Evolutionary conservation across 2,329 filamentous ascomycete genomes (phyloP).

Genomic region (Trichoderma atroviride): DNA sequence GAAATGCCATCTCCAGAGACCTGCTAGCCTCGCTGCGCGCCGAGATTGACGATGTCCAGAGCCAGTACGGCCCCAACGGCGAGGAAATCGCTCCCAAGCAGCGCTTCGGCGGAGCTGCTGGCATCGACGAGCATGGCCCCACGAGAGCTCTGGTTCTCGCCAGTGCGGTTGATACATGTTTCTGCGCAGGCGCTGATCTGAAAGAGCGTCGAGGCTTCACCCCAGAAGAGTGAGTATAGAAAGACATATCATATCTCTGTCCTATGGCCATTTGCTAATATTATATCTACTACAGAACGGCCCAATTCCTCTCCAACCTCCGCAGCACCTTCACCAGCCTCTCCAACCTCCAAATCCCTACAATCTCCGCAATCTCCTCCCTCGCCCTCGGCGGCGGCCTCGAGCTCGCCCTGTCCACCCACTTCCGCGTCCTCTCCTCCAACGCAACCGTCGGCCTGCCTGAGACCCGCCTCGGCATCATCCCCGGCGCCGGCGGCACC

Average conservation of each 20-base stretch:
- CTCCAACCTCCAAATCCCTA: conserved; percentile 78
- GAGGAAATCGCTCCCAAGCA: conserved; percentile 50
- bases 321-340: conserved; percentile 75
- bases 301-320: conserved; percentile 75
- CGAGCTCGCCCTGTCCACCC: conserved; percentile 86
- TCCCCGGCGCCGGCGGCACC: conserved; percentile 92
- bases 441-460: conserved; percentile 80
- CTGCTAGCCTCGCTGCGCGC: conserved; percentile 72
- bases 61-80: conserved; percentile 59
- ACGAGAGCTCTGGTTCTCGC: conserved; percentile 84
- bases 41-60: conserved; percentile 72
- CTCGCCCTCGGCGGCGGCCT: conserved; percentile 90
- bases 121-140: conserved; percentile 51
- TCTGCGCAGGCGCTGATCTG: conserved; percentile 93
- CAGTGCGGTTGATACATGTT: conserved; percentile 81
- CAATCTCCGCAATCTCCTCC: conserved; percentile 84
- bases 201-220: conserved; percentile 83
- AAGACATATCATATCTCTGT: no score
- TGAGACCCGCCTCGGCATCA: conserved; percentile 89
- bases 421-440: conserved; percentile 84
- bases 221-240: conserved; percentile 68
- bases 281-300: conserved; percentile 63
- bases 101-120: conserved; percentile 50
- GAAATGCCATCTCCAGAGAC: conserved; percentile 86
- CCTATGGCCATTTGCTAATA: not conserved